phyloP scores from a whole-genome alignment of 805 yeast genomes.

The Candida golubevii region DNA sequence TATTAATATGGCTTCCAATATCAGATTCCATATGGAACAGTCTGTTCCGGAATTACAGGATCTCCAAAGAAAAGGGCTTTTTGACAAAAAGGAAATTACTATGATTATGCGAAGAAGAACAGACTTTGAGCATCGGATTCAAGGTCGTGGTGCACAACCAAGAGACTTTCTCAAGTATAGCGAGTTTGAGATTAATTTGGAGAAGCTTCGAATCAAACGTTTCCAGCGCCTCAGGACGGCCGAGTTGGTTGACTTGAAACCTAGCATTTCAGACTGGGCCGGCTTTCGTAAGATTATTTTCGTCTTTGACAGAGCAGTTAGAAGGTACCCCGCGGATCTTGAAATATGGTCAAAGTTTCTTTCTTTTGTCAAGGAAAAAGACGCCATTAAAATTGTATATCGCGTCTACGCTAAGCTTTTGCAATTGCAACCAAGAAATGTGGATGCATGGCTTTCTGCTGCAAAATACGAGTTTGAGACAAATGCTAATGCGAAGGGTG shows the following conservation, averaged over 20 bases:
- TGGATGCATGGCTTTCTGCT: conserved; percentile 90
- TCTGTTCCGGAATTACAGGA: conserved; percentile 92
- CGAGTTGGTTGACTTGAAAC: conserved; percentile 53
- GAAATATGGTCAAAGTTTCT: conserved; percentile 77
- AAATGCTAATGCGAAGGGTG: conserved; percentile 83
- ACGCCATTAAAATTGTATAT: conserved; percentile 68
- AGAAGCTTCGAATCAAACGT: conserved; percentile 70
- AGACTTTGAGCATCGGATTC: conserved; percentile 88
- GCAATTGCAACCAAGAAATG: conserved; percentile 85
- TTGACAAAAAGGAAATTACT: conserved; percentile 76
- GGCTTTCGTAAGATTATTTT: conserved; percentile 76
- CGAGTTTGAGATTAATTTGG: conserved; percentile 76
- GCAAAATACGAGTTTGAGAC: conserved; percentile 90
- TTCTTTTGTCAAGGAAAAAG: conserved; percentile 59
- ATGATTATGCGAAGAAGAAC: conserved; percentile 89
- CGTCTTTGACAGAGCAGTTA: conserved; percentile 77
- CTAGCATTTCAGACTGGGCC: conserved; percentile 81
- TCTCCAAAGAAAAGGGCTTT: conserved; percentile 72
- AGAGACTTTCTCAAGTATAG: conserved; percentile 75
- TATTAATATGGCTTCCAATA: conserved; percentile 36
- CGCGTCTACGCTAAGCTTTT: conserved; percentile 73
- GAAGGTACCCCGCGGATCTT: conserved; percentile 72
- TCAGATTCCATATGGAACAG: conserved; percentile 54
- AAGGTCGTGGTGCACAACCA: conserved; percentile 75
- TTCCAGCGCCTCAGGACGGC: conserved; percentile 54